A percentile compares a stretch with the other conserved stretches of the same genome.
Conservation (phyloP, 352 stramenopile species). For the Phytophthora sp. region DNA sequence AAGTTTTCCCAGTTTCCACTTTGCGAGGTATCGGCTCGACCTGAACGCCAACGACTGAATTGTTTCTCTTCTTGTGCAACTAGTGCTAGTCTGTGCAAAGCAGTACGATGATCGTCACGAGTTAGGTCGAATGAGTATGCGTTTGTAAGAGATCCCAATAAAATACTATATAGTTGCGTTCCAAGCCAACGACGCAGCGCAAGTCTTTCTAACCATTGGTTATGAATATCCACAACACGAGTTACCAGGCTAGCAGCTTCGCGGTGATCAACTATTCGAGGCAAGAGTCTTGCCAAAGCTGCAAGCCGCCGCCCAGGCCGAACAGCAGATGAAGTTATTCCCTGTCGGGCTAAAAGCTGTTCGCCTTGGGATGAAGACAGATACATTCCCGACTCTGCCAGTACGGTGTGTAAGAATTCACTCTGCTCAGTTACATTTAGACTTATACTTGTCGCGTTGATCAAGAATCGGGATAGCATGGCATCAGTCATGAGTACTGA, state of each 20-base stretch:
- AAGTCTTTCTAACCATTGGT: conserved; percentile 64
- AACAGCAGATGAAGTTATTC: conserved; percentile 25
- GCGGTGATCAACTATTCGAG: conserved; percentile 68
- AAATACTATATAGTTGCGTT: conserved; percentile 51
- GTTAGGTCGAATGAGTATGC: conserved; percentile 67
- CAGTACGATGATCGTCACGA: conserved; percentile 41
- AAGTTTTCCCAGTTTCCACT: conserved; percentile 92
- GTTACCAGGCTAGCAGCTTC: conserved; percentile 54
- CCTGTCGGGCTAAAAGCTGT: conserved; percentile 58
- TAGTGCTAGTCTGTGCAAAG: conserved; percentile 64
- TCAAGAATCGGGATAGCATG: conserved; percentile 47
- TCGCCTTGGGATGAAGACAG: conserved; percentile 75
- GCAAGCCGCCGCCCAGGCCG: conserved; percentile 32
- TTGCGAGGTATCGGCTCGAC: conserved; percentile 74
- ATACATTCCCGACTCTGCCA: conserved; percentile 65
- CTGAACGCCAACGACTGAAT: conserved; percentile 62
- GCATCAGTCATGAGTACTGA: conserved; percentile 34
- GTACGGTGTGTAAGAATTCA: conserved; percentile 62
- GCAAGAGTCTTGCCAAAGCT: conserved; percentile 48
- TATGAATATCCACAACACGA: conserved; percentile 44
- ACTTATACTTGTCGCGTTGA: conserved; percentile 51
- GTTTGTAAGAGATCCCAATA: conserved; percentile 75
- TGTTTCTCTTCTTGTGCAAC: conserved; percentile 77
- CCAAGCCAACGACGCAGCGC: conserved; percentile 64
- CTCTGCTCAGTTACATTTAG: conserved; percentile 53